Base-by-base conservation (phyloP, 192 early-diverging fungal genomes). In the Backusella parvicylindrica region DNA sequence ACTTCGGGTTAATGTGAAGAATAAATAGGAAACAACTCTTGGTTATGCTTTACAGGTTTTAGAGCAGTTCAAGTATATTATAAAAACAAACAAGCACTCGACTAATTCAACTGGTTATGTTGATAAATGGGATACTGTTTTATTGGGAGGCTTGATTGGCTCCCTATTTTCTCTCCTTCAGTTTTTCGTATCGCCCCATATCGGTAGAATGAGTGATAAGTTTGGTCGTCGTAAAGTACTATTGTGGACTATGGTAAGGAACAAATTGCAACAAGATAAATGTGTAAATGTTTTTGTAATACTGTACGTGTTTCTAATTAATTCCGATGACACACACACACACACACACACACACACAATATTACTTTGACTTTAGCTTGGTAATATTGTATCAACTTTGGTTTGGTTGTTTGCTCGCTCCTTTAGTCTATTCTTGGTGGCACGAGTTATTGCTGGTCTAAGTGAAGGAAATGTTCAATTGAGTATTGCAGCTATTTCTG, bases 381-480 rank as follows among this genome's bases (percentile, higher is more conserved):
- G 98, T 31, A 99, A 99, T 81, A 86, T 93, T 18, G 35, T 92
- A 8, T 97, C 96, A 38, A 96, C 95, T 69, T 76, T 91, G 13
- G 75, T 98, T n/a, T 99, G 98, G 98, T 84, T 95, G 36, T 95
- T 96, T 75, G 89, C 95, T 0, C 79, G 85, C 41, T 88, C 93
- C 15, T 99, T 99, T 74, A 85, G 88, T 47, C 77, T 86, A 33
- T 99, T 99, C 79, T 87, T 99, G 32, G 75, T 90, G 6, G 92
- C 96, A 6, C 84, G 98, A 11, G 82, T 97, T 47, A 87, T 99
- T 49, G 98, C 93, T 4, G 98, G 98, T 12, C 84, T 99, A 70
- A 96, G 94, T 65, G 98, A 99, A 78, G 98, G 98, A 50, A 99
- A 99, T 75, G 95, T 99, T 16, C 98, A 99, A 83, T 89, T 99